Percentiles rank a stretch among this genome's conserved stretches.
Evolutionary conservation across 345 rosid species (phyloP).

Genomic region (Brassica rapa): DNA sequence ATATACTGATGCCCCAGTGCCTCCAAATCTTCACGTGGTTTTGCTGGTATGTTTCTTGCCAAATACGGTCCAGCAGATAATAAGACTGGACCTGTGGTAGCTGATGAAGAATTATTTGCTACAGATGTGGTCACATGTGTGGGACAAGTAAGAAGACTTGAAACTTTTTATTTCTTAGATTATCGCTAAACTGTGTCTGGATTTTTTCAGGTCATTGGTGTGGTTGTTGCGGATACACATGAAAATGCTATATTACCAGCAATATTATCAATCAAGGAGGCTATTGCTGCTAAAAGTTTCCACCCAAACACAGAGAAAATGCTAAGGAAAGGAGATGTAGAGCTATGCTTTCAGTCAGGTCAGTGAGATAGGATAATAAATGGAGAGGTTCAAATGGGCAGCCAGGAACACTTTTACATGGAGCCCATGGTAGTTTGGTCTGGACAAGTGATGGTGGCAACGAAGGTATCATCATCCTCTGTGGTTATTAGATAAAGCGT

Average conservation of each 20-base stretch:
- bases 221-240: conserved; percentile 90
- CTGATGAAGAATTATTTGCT: too few species aligned
- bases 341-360: conserved; percentile 71
- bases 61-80: too few species aligned
- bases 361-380: conserved; percentile 71
- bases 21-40: conserved; percentile 11
- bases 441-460: conserved; percentile 91
- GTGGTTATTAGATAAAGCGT: background rate
- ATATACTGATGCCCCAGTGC: conserved; percentile 80
- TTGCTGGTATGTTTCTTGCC: too few species aligned
- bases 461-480: conserved; percentile 67
- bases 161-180: too few species aligned
- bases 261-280: conserved; percentile 82
- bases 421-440: conserved; percentile 85
- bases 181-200: too few species aligned
- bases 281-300: conserved; percentile 70
- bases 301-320: conserved; percentile 69
- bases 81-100: too few species aligned
- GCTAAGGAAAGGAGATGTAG: conserved; percentile 83
- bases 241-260: conserved; percentile 82
- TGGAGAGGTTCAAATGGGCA: conserved; percentile 82
- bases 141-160: too few species aligned
- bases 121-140: too few species aligned
- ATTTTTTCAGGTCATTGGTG: conserved; percentile 65
- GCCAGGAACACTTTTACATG: conserved; percentile 96